Conservation (phyloP, 2,329 filamentous ascomycete genomes). For the Sarocladium kiliense region DNA sequence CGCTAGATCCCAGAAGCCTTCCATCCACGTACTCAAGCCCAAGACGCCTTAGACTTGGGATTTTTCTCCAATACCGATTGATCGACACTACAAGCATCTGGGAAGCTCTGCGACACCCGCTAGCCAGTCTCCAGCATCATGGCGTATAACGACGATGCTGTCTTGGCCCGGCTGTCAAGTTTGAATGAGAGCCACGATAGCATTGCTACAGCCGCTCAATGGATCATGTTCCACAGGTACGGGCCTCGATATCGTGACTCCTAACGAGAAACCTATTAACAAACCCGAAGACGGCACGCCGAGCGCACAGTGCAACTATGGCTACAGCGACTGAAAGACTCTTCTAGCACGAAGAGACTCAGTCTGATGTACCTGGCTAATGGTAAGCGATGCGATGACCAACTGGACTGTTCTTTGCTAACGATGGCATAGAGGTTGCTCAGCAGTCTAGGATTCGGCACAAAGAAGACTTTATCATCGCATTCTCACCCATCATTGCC, state of each 20-base stretch:
- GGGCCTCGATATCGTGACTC: background rate
- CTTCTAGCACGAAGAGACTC: slow-evolving; percentile 76
- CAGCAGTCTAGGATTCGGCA: slow-evolving; percentile 92
- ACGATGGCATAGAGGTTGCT: slow-evolving; percentile 66
- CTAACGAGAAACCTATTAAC: slow-evolving; percentile 8
- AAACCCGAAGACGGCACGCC: slow-evolving; percentile 68
- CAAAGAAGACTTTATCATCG: slow-evolving; percentile 87
- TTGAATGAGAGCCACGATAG: slow-evolving; percentile 97
- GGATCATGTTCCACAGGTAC: slow-evolving; percentile 98
- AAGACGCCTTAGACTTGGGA: no score
- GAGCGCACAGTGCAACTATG: slow-evolving; percentile 88
- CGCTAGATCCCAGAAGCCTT: no score
- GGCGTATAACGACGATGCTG: slow-evolving; percentile 94
- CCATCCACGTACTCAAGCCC: no score
- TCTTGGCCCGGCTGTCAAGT: slow-evolving; percentile 88
- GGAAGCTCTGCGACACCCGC: background rate
- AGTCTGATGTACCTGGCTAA: slow-evolving; percentile 95
- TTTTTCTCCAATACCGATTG: no score
- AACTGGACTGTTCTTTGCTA: background rate
- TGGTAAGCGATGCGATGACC: slow-evolving; percentile 49
- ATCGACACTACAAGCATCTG: background rate
- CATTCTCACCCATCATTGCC: slow-evolving; percentile 86
- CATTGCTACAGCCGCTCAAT: slow-evolving; percentile 93
- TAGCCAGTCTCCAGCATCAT: slow-evolving; percentile 44
- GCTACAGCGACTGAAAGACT: slow-evolving; percentile 85